Conservation (phyloP, 176 grass and related monocot species). For the Elaeis guineensis region DNA sequence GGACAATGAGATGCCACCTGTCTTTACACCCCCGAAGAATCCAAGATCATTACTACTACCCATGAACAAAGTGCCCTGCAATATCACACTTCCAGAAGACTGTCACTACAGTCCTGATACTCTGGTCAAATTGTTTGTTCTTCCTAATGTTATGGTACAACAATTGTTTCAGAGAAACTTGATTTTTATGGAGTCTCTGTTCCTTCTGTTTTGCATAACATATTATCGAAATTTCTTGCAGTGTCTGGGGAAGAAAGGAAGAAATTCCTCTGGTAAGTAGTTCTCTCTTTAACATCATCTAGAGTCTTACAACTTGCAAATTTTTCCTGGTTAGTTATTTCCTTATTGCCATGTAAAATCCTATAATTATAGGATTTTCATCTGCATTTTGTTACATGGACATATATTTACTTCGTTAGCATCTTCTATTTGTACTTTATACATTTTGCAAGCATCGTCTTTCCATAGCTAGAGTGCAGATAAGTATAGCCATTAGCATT, state of each 20-base stretch:
- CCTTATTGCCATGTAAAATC: constrained; percentile 1
- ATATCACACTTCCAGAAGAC: constrained; percentile 88
- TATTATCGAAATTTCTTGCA: constrained; percentile 33
- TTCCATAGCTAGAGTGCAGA: too few relatives aligned
- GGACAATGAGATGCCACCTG: constrained; percentile 47
- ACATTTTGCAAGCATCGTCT: too few relatives aligned
- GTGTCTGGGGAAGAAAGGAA: constrained; percentile 58
- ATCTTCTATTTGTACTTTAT: too few relatives aligned
- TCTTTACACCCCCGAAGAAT: constrained; percentile 72
- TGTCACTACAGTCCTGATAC: constrained; percentile 81
- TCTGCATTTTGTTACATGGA: too few relatives aligned
- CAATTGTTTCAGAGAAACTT: not conserved
- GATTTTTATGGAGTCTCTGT: too few relatives aligned
- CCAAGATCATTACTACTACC: constrained; percentile 53
- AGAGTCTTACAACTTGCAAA: constrained; percentile 7
- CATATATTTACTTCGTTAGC: too few relatives aligned
- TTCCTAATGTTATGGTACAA: constrained; percentile 76
- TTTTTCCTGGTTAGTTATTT: constrained; percentile 17
- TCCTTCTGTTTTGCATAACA: constrained; percentile 12
- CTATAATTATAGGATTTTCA: not conserved
- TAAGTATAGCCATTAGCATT: too few relatives aligned
- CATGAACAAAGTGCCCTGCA: constrained; percentile 37
- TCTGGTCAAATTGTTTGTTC: constrained; percentile 88
- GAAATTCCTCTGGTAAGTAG: constrained; percentile 44
- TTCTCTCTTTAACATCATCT: constrained; percentile 7